Conservation (phyloP, 2,329 filamentous ascomycete genomes). For the Fusarium sp. region DNA sequence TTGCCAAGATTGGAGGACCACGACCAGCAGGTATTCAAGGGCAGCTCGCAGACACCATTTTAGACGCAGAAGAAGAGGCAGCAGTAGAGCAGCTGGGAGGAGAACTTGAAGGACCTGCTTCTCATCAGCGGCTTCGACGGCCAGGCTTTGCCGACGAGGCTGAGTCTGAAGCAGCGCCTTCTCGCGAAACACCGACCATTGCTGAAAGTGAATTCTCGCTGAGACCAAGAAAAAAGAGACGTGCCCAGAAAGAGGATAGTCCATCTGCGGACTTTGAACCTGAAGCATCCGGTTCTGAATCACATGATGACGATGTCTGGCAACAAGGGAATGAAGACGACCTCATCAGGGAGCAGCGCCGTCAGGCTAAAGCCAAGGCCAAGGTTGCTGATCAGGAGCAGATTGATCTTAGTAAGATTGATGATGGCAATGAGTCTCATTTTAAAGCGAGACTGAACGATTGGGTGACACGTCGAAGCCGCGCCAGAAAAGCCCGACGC, state of each 20-base stretch:
- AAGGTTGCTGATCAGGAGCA: conserved; percentile 53
- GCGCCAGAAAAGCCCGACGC: conserved; percentile 55
- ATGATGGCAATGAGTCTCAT: conserved; percentile 88
- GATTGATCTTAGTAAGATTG: conserved; percentile 70
- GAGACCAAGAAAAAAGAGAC: conserved; percentile 68
- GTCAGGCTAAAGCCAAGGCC: conserved; percentile 58
- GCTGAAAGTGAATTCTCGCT: conserved; percentile 67
- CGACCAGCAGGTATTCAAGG: conserved; percentile 71
- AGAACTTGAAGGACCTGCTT: conserved; percentile 63
- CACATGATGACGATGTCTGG: conserved; percentile 52
- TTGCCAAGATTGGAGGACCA: conserved; percentile 80
- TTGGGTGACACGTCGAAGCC: conserved; percentile 73
- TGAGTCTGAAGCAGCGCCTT: conserved; percentile 33
- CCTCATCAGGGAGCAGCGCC: conserved; percentile 53
- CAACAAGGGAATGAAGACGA: conserved; percentile 56
- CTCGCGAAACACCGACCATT: conserved; percentile 28
- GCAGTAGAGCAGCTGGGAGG: conserved; percentile 56
- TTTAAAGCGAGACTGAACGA: conserved; percentile 80
- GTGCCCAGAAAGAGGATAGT: conserved; percentile 52
- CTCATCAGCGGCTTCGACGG: conserved; percentile 78
- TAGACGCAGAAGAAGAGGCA: conserved; percentile 83
- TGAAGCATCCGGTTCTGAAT: conserved; percentile 50
- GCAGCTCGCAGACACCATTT: conserved; percentile 79
- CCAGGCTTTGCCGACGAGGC: conserved; percentile 72
- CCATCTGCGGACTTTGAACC: conserved; percentile 63